Evolutionary conservation across 768 basidiomycete genomes (phyloP).

Genomic region (Macrolepiota fuliginosa): DNA sequence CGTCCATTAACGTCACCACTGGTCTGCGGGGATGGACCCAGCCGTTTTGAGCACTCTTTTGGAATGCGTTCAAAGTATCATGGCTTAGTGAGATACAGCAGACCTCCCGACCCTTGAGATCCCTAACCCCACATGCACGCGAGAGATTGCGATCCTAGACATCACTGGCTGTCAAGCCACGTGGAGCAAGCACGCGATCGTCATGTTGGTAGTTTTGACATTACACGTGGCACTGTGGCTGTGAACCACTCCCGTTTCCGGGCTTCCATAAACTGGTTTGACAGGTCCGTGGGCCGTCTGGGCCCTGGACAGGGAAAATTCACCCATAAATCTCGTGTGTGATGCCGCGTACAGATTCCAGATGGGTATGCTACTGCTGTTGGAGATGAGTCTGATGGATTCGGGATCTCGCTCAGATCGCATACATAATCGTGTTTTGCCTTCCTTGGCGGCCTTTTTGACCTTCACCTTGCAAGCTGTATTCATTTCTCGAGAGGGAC

Average conservation of each 20-base stretch:
- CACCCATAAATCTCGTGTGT: conserved; percentile 9
- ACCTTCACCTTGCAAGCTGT: conserved; percentile 9
- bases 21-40: neutral
- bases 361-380: conserved; percentile 7
- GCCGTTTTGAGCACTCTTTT: neutral
- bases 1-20: neutral
- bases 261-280: conserved; percentile 26
- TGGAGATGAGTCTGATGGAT: conserved; percentile 14
- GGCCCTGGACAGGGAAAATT: conserved; percentile 9
- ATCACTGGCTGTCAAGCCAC: conserved; percentile 26
- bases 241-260: conserved; percentile 33
- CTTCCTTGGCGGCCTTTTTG: conserved; percentile 10
- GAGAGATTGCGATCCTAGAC: conserved; percentile 5
- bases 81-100: neutral
- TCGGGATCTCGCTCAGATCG: conserved; percentile 12
- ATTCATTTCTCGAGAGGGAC: conserved; percentile 10
- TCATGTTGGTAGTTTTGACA: conserved; percentile 23
- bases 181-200: conserved; percentile 27
- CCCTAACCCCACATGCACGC: conserved; percentile 3
- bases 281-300: conserved; percentile 18
- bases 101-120: neutral
- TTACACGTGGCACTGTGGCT: conserved; percentile 35
- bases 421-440: conserved; percentile 13
- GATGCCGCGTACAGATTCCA: conserved; percentile 8
- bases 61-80: neutral